Base-by-base conservation (phyloP, 2,329 filamentous ascomycete genomes). In the Taxawa tesnikishii region DNA sequence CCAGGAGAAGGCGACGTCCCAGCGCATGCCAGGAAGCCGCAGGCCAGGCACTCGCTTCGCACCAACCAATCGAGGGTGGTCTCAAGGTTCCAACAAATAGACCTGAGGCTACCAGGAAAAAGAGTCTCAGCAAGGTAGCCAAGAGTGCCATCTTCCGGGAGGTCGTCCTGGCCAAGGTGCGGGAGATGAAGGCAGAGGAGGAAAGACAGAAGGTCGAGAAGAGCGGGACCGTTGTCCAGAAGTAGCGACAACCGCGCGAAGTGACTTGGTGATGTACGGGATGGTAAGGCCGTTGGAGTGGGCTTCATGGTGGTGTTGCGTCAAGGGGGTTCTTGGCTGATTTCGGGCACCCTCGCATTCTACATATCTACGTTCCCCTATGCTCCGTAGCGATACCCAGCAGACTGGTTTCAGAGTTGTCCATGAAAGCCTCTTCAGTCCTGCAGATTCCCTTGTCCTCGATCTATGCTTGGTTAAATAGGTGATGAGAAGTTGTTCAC, bases 141-240 rank as follows among this genome's bases (percentile, higher is more conserved):
- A 73, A 73, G 46, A 68, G 68, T 29, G 70, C 83, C 40, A 92
- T 96, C 48, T 94, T 96, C 73, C 74, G 83, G 47, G 88, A 94
- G 57, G 83, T 96, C 9, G 88, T 94, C 10, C 65, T 94, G 36
- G 88, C 87, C 43, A 96, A 94, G 65, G 84, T 94, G 28, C 74
- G 80, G 38, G 87, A 94, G 58, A 81, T 83, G 72, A 92, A 92
- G 67, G 79, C 84, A 45, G 73, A 87, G 47, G 80, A 93, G 52
- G 77, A 87, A 51, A 47, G 49, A 36, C 35, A 51, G 31, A 47
- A 44, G 37, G 36, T 43, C 6, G 15, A 24, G 2, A 17, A 31
- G 6, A 23, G 17, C 2, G 30, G 15, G 10, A 29, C n/a, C 15
- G n/a, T 25, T 8, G 8, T 8, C 19, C 19, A 23, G n/a, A 23